phyloP scores from a whole-genome alignment of 345 rosid species.

The Gossypium ekmanianum region DNA sequence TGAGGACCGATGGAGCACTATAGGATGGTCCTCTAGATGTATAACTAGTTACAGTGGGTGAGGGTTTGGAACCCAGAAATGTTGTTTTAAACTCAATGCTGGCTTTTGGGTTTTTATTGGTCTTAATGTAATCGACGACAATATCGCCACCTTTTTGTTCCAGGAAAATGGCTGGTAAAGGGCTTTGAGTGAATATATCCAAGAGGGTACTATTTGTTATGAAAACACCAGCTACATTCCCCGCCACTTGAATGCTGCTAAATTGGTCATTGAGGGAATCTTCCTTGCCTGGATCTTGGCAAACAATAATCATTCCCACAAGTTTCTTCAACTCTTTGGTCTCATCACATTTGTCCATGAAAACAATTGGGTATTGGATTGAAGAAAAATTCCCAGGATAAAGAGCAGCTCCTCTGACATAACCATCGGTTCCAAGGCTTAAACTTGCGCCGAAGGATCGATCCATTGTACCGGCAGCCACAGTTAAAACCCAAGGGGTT shows the following conservation, averaged over 20 bases:
- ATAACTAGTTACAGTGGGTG: constrained; percentile 45
- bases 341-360: constrained; percentile 32
- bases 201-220: constrained; percentile 31
- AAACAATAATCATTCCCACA: constrained; percentile 38
- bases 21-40: constrained; percentile 61
- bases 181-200: constrained; percentile 12
- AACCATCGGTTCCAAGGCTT: constrained; percentile 25
- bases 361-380: constrained; percentile 27
- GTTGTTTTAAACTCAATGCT: constrained; percentile 37
- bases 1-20: constrained; percentile 46
- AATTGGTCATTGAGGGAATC: constrained; percentile 26
- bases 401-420: constrained; percentile 32
- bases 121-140: constrained; percentile 37
- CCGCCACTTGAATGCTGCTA: constrained; percentile 18
- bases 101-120: constrained; percentile 27
- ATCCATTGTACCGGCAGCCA: constrained; percentile 43
- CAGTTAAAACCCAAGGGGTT: constrained; percentile 48
- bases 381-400: constrained; percentile 29
- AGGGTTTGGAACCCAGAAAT: constrained; percentile 24
- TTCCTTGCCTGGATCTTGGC: constrained; percentile 30
- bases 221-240: constrained; percentile 37
- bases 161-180: constrained; percentile 36
- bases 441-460: constrained; percentile 32
- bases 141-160: constrained; percentile 25
- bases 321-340: constrained; percentile 20